These are phyloP conservation scores for Boletus tylopilopsis DNA, from an alignment of 768 basidiomycete genomes.

Conservation along the genomic window DNA sequence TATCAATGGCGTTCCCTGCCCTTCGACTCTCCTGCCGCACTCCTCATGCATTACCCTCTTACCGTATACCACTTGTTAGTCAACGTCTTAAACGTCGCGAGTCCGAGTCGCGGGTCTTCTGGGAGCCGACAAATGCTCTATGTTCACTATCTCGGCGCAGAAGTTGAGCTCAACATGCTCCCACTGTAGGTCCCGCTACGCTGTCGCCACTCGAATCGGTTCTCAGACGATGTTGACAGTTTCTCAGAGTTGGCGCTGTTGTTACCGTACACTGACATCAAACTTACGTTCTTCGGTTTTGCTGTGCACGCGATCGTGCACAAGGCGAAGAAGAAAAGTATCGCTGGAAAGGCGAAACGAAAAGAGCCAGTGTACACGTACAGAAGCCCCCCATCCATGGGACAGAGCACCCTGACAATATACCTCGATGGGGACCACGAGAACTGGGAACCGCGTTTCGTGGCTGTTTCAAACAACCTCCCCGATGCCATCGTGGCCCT, in stretches of 20 bases:
- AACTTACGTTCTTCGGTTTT: slow-evolving; percentile 39
- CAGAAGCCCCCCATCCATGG: slow-evolving; percentile 34
- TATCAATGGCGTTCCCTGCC: slow-evolving; percentile 45
- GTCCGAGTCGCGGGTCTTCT: slow-evolving; percentile 19
- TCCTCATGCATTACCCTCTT: slow-evolving; percentile 44
- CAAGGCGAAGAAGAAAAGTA: slow-evolving; percentile 29
- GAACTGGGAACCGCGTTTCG: slow-evolving; percentile 25
- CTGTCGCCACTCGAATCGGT: background rate
- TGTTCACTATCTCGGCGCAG: slow-evolving; percentile 38
- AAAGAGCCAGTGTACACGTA: slow-evolving; percentile 34
- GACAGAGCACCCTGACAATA: slow-evolving; percentile 37
- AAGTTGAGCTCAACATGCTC: slow-evolving; percentile 38
- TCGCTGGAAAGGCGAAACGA: slow-evolving; percentile 30
- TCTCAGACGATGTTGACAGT: slow-evolving; percentile 20
- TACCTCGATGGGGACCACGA: slow-evolving; percentile 31
- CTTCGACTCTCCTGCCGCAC: slow-evolving; percentile 39
- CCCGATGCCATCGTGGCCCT: slow-evolving; percentile 43
- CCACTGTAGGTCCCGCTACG: slow-evolving; percentile 33
- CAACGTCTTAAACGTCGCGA: slow-evolving; percentile 31
- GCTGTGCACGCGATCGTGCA: slow-evolving; percentile 31
- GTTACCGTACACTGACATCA: slow-evolving; percentile 42
- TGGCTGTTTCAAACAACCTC: slow-evolving; percentile 11
- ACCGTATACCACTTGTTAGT: slow-evolving; percentile 37
- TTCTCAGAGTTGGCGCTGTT: slow-evolving; percentile 46
- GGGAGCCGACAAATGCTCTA: slow-evolving; percentile 26